Evolutionary conservation across 2,329 filamentous ascomycete genomes (phyloP), one percentile per base, ranked within the genome.

Genomic region (Fusarium pseudocircinatum): DNA sequence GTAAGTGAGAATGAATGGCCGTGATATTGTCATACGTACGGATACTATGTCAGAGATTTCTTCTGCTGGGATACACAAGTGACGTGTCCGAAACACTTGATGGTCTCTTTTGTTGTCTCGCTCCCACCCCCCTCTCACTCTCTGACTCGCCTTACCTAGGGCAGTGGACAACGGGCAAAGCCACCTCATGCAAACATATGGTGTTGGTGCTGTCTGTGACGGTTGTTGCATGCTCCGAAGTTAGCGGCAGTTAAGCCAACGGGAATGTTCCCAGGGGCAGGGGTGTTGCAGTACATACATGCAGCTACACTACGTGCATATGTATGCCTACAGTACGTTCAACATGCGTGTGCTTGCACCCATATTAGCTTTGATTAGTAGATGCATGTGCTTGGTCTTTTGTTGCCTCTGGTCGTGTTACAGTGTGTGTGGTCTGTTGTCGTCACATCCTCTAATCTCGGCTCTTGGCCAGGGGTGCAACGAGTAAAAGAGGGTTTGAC

Each of bases 401-500:
- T 50, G 26, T 47, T 47, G 26, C 28, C 46, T 49, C 49, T 36
- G 49, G 49, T 60, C 49, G 58, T 68, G 70, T 71, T 71, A 67
- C 70, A 61, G 50, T 32, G 40, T 67, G 44, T 37, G 40, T 67
- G 52, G 62, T 67, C 58, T 62, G 36, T 20, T 24, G 39, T 44
- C 50, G 50, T 74, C 71, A 74, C 71, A 74, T 74, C 71, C 67
- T 74, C 60, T 56, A 74, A 73, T 74, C 53, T 74, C 71, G 70
- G 67, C 28, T 36, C 40, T 50, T 56, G 47, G n/a, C 13, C 28
- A 50, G 70, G 66, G 70, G 59, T 69, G 65, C n/a, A 40, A 30
- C 40, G 22, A 69, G 64, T 63, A 69, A 69, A 36, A 42, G 24
- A 36, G 32, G 11, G 6, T 60, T 60, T 60, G 47, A 9, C 49